A percentile compares a stretch with the other conserved stretches of the same genome.
phyloP scores from a whole-genome alignment of 495 filamentous ascomycete species.

The Aspergillus biplanus region DNA sequence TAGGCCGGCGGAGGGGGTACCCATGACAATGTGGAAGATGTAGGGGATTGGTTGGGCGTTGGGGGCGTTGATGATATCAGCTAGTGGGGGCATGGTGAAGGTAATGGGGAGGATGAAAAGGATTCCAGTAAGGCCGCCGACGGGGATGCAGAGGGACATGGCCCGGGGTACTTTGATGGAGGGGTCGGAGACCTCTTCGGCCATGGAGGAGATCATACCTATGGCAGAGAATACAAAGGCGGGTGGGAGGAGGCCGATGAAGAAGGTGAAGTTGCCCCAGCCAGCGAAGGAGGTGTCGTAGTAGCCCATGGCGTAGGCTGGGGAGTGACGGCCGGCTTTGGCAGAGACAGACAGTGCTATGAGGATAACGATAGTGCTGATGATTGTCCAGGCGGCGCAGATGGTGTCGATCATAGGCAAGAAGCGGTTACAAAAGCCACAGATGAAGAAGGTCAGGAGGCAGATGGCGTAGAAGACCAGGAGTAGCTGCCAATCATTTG shows the following conservation, averaged over 20 bases:
- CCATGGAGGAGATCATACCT: constrained; percentile 57
- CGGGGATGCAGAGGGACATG: constrained; percentile 43
- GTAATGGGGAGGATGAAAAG: constrained; percentile 45
- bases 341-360: constrained; percentile 47
- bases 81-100: constrained; percentile 48
- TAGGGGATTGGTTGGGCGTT: constrained; percentile 50
- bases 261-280: constrained; percentile 53
- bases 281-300: constrained; percentile 53
- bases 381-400: constrained; percentile 43
- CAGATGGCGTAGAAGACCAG: constrained; percentile 63
- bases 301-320: constrained; percentile 45
- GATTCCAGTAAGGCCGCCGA: constrained; percentile 27
- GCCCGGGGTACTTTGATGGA: constrained; percentile 50
- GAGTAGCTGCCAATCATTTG: constrained; percentile 60
- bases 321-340: constrained; percentile 44
- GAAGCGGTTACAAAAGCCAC: constrained; percentile 57
- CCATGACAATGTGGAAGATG: constrained; percentile 53
- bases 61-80: constrained; percentile 45
- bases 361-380: constrained; percentile 46
- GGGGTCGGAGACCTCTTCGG: constrained; percentile 51
- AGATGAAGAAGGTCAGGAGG: constrained; percentile 57
- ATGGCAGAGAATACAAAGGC: constrained; percentile 56
- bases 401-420: constrained; percentile 57
- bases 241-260: constrained; percentile 54
- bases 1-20: constrained; percentile 50